A percentile compares a stretch with the other conserved stretches of the same genome.
Conservation (phyloP, 345 rosid genomes). For the Populus ilicifolia region DNA sequence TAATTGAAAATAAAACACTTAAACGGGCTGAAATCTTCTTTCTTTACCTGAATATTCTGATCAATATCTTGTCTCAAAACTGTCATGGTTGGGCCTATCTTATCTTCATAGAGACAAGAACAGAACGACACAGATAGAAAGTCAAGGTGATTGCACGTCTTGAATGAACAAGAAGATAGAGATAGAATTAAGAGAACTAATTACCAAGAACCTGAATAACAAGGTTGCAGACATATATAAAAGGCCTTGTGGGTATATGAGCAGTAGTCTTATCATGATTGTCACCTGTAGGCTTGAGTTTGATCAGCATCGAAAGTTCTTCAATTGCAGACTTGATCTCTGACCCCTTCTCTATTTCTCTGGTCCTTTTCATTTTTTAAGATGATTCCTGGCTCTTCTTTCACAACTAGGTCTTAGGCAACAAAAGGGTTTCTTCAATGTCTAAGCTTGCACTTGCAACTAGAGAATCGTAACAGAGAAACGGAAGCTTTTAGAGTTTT, state of each 20-base stretch:
- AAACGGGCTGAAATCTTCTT: background rate
- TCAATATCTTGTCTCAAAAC: constrained; percentile 84
- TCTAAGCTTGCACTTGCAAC: no score
- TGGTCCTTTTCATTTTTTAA: constrained; percentile 61
- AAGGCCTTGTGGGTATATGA: constrained; percentile 55
- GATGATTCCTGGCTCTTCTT: background rate
- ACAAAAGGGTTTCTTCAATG: background rate
- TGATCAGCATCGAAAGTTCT: constrained; percentile 53
- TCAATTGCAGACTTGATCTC: constrained; percentile 75
- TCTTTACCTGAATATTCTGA: constrained; percentile 73
- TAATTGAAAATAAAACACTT: background rate
- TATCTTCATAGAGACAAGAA: constrained; percentile 55
- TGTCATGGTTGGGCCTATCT: constrained; percentile 95
- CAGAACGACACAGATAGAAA: background rate
- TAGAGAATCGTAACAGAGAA: background rate
- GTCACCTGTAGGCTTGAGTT: constrained; percentile 36
- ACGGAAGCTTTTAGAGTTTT: background rate
- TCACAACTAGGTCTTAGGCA: background rate
- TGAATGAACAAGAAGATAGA: background rate
- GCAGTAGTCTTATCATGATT: constrained; percentile 25
- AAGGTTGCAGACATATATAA: constrained; percentile 59
- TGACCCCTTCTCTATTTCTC: constrained; percentile 55
- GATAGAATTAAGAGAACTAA: constrained; percentile 17
- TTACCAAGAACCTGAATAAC: constrained; percentile 83
- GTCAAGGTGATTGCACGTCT: background rate